Conservation (phyloP, 345 rosid genomes). For the Durio zibethinus region DNA sequence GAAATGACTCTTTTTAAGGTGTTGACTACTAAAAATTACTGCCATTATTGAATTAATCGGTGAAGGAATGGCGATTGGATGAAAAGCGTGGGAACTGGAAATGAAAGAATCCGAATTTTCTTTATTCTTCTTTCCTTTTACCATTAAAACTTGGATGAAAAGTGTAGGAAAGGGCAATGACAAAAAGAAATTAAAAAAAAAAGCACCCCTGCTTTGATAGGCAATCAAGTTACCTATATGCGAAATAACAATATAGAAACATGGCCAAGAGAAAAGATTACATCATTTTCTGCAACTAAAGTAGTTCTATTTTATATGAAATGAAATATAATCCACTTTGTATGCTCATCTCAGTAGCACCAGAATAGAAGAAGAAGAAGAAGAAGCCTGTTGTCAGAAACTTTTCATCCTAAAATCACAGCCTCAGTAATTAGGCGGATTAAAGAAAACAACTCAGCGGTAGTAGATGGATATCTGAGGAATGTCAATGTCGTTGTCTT, state of each 20-base stretch:
- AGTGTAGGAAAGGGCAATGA: too few species aligned
- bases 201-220: too few species aligned
- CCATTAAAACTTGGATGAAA: too few species aligned
- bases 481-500: constrained; percentile 74
- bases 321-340: not conserved
- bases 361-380: not conserved
- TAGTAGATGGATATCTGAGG: constrained; percentile 84
- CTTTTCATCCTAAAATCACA: not conserved
- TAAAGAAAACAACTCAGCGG: constrained; percentile 20
- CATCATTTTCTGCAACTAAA: not conserved
- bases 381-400: not conserved
- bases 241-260: too few species aligned
- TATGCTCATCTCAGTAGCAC: not conserved
- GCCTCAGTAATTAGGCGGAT: not conserved
- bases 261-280: not conserved
- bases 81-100: too few species aligned
- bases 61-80: too few species aligned
- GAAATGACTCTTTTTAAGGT: not conserved
- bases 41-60: too few species aligned
- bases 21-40: too few species aligned
- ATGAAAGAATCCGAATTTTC: too few species aligned
- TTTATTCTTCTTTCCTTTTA: too few species aligned
- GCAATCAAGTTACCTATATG: too few species aligned
- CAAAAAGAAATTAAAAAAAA: too few species aligned
- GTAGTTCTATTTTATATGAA: not conserved